phyloP scores from a whole-genome alignment of 2,329 filamentous ascomycete species.

The Ceratocystis diversiconidia region DNA sequence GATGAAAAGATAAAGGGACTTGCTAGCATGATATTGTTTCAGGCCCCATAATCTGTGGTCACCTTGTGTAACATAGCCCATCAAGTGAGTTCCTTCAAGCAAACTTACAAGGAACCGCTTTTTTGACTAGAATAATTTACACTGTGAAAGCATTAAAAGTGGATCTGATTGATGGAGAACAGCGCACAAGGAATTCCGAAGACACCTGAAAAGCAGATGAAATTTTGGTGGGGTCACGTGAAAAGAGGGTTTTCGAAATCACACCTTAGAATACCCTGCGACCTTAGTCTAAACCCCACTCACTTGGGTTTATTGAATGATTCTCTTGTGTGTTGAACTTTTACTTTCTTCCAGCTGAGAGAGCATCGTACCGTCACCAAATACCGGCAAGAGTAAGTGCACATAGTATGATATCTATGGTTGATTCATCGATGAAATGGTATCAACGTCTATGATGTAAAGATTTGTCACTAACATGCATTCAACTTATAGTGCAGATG shows the following conservation, averaged over 20 bases:
- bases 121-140: neutral
- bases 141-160: constrained; percentile 2
- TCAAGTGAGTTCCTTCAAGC: neutral
- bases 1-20: neutral
- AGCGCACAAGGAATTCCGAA: constrained; percentile 12
- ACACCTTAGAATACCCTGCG: constrained; percentile 16
- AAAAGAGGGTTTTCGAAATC: constrained; percentile 17
- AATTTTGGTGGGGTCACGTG: constrained; percentile 18
- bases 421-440: constrained; percentile 5
- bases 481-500: constrained; percentile 63
- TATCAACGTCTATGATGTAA: neutral
- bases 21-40: neutral
- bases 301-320: constrained; percentile 19
- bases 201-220: neutral
- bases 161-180: neutral
- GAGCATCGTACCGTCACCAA: constrained; percentile 31
- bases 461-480: constrained; percentile 33
- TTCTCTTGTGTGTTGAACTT: constrained; percentile 23
- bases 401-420: constrained; percentile 10
- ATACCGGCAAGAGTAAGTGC: constrained; percentile 46
- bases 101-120: neutral
- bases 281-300: constrained; percentile 18
- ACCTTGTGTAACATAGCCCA: neutral
- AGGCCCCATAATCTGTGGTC: neutral
- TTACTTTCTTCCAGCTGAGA: constrained; percentile 19